Conservation (phyloP, 768 basidiomycete genomes). For the Naematelia encephala region DNA sequence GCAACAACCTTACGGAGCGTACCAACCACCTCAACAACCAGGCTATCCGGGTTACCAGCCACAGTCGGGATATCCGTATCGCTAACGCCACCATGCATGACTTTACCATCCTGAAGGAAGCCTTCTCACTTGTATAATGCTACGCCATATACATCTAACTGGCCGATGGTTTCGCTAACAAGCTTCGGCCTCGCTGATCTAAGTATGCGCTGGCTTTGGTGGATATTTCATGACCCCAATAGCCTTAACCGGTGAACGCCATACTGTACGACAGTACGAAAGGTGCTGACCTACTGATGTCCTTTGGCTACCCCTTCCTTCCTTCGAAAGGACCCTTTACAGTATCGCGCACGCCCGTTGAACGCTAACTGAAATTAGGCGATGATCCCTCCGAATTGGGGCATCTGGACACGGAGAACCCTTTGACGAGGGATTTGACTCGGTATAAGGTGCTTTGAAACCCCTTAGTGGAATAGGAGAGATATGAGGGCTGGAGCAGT, state of each 20-base stretch:
- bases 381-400: not conserved
- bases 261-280: no score
- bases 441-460: not conserved
- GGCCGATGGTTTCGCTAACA: not conserved
- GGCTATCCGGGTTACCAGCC: not conserved
- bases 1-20: not conserved
- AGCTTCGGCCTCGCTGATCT: no score
- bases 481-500: not conserved
- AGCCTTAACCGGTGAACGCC: not conserved
- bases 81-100: slow-evolving; percentile 3
- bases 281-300: no score
- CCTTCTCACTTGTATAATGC: not conserved
- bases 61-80: slow-evolving; percentile 23
- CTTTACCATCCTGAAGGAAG: not conserved
- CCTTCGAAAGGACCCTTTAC: no score
- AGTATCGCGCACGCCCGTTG: no score
- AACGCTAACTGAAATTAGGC: no score
- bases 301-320: no score
- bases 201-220: no score
- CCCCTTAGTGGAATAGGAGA: not conserved
- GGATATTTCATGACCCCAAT: not conserved
- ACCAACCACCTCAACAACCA: slow-evolving; percentile 4
- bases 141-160: not conserved
- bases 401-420: not conserved
- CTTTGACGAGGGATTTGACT: not conserved